phyloP scores from a whole-genome alignment of 2,329 filamentous ascomycete genomes.

The Monilinia polystroma region DNA sequence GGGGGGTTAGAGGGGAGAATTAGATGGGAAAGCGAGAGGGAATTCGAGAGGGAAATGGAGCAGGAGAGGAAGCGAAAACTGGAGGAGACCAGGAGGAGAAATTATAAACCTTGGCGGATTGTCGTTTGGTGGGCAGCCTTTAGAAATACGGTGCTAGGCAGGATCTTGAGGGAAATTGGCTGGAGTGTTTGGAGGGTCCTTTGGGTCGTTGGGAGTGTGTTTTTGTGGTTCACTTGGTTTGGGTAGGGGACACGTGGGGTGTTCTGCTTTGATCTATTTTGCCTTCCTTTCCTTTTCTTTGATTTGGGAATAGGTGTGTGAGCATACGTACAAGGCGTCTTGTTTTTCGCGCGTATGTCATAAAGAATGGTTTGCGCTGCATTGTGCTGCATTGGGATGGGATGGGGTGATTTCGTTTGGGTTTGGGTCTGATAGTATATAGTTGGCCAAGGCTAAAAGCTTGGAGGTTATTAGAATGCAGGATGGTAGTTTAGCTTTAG shows the following conservation, averaged over 20 bases:
- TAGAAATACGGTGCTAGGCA: slow-evolving; percentile 44
- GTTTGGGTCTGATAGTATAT: not conserved
- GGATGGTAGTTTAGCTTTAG: not conserved
- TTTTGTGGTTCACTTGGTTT: slow-evolving; percentile 28
- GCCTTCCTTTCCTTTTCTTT: too few species aligned
- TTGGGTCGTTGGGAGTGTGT: slow-evolving; percentile 42
- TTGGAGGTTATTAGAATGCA: not conserved
- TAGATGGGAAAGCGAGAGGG: slow-evolving; percentile 22
- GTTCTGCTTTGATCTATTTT: not conserved
- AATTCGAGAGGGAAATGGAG: slow-evolving; percentile 19
- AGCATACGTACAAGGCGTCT: not conserved
- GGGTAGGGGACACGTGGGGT: not conserved
- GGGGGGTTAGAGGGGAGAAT: slow-evolving; percentile 15
- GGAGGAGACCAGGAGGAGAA: slow-evolving; percentile 15
- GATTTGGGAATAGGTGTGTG: not conserved
- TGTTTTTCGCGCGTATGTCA: not conserved
- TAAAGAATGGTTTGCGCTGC: not conserved
- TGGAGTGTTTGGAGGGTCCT: slow-evolving; percentile 61
- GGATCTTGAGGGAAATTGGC: slow-evolving; percentile 60
- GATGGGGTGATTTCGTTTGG: not conserved
- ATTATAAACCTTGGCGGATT: slow-evolving; percentile 9
- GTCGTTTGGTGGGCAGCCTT: not conserved
- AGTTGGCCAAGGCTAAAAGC: not conserved
- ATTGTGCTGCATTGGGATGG: not conserved
- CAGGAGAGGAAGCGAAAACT: slow-evolving; percentile 8